Base-by-base conservation (phyloP, 371 early-diverging fungal species). In the Apophysomyces trapeziformis region DNA sequence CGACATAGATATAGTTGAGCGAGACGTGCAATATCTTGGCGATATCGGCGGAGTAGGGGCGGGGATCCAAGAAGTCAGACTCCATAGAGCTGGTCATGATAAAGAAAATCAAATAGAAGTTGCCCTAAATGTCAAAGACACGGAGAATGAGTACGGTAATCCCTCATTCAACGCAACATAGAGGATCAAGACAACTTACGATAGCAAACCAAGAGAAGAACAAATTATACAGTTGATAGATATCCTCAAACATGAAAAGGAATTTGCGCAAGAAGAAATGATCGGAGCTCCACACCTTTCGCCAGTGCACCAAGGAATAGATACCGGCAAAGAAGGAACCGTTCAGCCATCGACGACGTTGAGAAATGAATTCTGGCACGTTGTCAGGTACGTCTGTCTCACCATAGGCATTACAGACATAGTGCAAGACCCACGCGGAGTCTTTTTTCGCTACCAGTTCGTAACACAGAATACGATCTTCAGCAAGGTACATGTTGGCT, bases 401-500 rank as follows among this genome's bases (percentile, higher is more conserved):
- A 68, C 91, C 93, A 38, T 83, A 83, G 7, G 93, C 82, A 8
- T 82, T 81, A 62, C 83, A 84, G 54, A 83, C 84, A 61, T 83
- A 85, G 59, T 87, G 85, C 21, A 92, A 72, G 1, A 90, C 68
- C 91, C 92, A 91, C 9, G 80, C 80, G 35, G 80, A 74, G 43
- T 87, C 78, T 21, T 78, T 80, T 76, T 93, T 91, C 38, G 91
- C 88, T 5, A 91, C 91, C 6, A 94, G 77, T 76, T 94, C 93
- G 76, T 92, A 94, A 72, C 95, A 93, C 59, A 94, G 81, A 70
- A 93, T 93, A 81, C 95, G 91, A 79, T 94, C 94, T 75, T 93
- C 92, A 41, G 93, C 92, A 69, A 89, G 72, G 68, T 85, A 85
- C 93, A 92, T 90, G 75, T 93, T 93, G 56, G 85, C 88, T 0